Evolutionary conservation across 2,329 filamentous ascomycete species (phyloP).

Genomic region (Penicillium sp.): DNA sequence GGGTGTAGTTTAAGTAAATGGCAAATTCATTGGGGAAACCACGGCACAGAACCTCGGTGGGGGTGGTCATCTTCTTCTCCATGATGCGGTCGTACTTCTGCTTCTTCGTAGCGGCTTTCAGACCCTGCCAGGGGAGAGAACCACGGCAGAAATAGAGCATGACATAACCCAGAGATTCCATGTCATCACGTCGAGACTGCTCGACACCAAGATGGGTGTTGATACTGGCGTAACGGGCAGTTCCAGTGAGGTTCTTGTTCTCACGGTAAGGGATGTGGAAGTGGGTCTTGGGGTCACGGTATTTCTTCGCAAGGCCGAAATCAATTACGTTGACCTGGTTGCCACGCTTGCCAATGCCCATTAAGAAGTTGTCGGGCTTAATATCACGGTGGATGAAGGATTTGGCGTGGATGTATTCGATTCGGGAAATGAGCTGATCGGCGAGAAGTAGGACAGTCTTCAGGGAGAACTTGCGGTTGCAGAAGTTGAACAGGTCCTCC

Average conservation of each 20-base stretch:
- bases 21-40: conserved; percentile 99
- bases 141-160: conserved; percentile 99
- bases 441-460: conserved; percentile 97
- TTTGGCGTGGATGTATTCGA: conserved; percentile 99
- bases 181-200: conserved; percentile 98
- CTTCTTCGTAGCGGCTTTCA: conserved; percentile 99
- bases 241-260: conserved; percentile 99
- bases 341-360: conserved; percentile 98
- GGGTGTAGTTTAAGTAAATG: conserved; percentile 99
- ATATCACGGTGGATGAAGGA: conserved; percentile 99
- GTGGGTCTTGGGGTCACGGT: conserved; percentile 98
- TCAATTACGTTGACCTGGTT: conserved; percentile 99
- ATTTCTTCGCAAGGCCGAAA: conserved; percentile 99
- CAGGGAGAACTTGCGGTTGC: conserved; percentile 98
- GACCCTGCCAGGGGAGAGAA: conserved; percentile 95
- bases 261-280: conserved; percentile 99
- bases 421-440: conserved; percentile 97
- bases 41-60: conserved; percentile 96
- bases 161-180: conserved; percentile 98
- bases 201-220: conserved; percentile 98
- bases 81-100: conserved; percentile 99
- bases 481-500: conserved; percentile 99
- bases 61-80: conserved; percentile 99
- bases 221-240: conserved; percentile 96
- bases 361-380: conserved; percentile 99